Conservation (phyloP, 306 rosid genomes). For the Gleditsia sinensis region DNA sequence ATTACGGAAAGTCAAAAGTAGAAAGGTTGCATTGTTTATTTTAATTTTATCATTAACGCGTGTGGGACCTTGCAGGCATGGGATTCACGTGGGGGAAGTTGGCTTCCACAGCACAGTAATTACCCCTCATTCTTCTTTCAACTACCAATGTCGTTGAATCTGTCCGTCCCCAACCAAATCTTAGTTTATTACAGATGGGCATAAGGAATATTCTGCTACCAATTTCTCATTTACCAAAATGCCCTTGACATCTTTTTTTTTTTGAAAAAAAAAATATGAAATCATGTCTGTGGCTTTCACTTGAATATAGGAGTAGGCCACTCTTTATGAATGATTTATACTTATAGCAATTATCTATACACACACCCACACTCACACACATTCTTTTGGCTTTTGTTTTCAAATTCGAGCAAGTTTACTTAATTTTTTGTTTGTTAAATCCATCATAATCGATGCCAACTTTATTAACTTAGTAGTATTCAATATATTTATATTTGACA, state of each 20-base stretch:
- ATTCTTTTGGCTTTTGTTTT: no score
- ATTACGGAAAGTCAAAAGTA: no score
- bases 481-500: no score
- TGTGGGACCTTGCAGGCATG: neutral
- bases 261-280: neutral
- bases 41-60: neutral
- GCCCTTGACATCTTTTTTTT: neutral
- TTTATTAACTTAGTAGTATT: no score
- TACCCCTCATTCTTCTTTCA: neutral
- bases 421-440: no score
- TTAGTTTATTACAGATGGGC: neutral
- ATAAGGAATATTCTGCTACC: neutral
- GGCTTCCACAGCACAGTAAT: neutral
- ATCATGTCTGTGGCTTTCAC: neutral
- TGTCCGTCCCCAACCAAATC: neutral
- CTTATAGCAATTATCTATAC: no score
- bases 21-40: neutral
- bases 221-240: neutral
- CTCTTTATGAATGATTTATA: no score
- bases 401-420: no score
- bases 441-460: no score
- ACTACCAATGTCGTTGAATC: neutral
- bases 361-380: no score
- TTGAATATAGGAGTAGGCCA: no score
- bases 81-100: neutral